Evolutionary conservation across 306 rosid genomes (phyloP).

Genomic region (Psophocarpus tetragonolobus): DNA sequence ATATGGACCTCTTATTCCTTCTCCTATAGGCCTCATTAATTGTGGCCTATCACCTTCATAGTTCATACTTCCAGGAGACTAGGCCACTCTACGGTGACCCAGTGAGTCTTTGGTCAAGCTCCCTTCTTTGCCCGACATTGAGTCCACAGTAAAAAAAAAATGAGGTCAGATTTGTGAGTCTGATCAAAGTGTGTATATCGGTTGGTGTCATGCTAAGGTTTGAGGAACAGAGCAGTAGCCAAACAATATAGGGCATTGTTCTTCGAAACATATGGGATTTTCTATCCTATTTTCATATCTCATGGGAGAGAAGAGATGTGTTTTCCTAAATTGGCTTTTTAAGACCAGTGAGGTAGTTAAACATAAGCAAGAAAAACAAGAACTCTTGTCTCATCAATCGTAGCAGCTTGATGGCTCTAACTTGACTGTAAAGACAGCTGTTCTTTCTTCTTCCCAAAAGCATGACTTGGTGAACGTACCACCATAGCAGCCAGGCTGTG

Average conservation of each 20-base stretch:
- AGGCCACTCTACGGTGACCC: background rate
- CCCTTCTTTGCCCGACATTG: background rate
- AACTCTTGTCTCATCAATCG: background rate
- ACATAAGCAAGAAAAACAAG: background rate
- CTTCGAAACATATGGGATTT: background rate
- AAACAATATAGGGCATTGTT: background rate
- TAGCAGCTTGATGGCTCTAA: background rate
- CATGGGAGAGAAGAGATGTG: background rate
- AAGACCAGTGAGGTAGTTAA: background rate
- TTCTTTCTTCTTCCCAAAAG: background rate
- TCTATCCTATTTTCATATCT: background rate
- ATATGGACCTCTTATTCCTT: background rate
- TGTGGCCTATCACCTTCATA: background rate
- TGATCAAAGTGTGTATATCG: background rate
- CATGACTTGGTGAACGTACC: background rate
- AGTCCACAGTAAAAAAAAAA: background rate
- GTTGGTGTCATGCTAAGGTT: background rate
- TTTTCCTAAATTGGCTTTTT: background rate
- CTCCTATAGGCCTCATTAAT: background rate
- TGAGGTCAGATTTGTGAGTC: background rate
- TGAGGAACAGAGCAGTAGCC: constrained; percentile 3
- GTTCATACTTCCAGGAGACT: background rate
- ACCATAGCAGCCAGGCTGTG: background rate
- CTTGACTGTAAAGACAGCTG: background rate
- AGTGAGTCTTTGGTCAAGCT: background rate